Evolutionary conservation across 2,329 filamentous ascomycete genomes (phyloP).

Genomic region (Catunica adiposa): DNA sequence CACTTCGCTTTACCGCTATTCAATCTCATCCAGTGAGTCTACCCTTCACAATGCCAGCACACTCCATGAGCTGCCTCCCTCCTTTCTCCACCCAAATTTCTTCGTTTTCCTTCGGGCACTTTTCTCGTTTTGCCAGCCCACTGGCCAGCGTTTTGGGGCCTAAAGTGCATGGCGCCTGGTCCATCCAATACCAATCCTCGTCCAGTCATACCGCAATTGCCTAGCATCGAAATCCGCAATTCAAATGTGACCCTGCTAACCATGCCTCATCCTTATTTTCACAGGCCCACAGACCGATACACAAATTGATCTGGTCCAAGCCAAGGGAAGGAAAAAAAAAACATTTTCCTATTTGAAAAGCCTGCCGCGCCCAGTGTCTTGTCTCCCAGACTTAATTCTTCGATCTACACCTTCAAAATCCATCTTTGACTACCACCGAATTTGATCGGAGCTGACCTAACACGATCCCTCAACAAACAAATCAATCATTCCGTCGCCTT

Average conservation of each 20-base stretch:
- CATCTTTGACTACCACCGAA: not conserved
- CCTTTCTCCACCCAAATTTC: not conserved
- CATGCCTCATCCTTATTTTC: not conserved
- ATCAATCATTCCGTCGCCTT: too few species aligned
- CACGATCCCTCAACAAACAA: too few species aligned
- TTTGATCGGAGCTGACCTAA: too few species aligned
- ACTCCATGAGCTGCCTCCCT: not conserved
- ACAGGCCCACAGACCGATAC: not conserved
- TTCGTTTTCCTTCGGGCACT: not conserved
- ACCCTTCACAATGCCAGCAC: too few species aligned
- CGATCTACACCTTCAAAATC: not conserved
- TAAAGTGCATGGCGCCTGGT: not conserved
- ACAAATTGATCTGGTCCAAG: not conserved
- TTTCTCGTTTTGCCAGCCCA: not conserved
- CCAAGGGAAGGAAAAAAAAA: not conserved
- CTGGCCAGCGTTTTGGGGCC: not conserved
- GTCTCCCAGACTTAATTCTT: constrained; percentile 3
- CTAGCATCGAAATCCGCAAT: not conserved
- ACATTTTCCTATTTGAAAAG: not conserved
- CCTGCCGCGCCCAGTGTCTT: not conserved
- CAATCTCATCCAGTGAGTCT: too few species aligned
- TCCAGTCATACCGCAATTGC: not conserved
- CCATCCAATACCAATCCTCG: not conserved
- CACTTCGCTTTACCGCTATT: too few species aligned
- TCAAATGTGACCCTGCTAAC: constrained; percentile 5